Conservation (phyloP, 225 moss, liverwort and hornwort species). For the Sphagnum contortum region DNA sequence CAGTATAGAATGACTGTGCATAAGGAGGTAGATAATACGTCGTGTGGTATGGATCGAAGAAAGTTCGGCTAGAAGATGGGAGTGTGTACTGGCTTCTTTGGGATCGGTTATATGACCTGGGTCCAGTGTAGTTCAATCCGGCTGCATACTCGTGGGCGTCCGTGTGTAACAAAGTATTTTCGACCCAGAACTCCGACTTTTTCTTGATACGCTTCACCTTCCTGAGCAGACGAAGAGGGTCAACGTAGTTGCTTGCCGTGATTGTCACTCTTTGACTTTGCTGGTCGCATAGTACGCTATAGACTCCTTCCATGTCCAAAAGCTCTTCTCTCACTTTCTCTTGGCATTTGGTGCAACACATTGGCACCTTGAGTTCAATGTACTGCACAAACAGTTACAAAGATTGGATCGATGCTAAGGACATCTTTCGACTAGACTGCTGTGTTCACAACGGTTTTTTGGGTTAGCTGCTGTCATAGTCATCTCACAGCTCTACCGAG, state of each 20-base stretch:
- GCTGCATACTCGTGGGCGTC: no score
- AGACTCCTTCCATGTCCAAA: constrained; percentile 24
- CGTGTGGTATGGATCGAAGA: no score
- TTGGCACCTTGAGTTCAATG: constrained; percentile 34
- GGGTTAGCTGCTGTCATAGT: no score
- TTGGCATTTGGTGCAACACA: constrained; percentile 33
- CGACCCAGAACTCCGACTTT: constrained; percentile 25
- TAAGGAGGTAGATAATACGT: no score
- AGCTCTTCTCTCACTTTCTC: constrained; percentile 39
- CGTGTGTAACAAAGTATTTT: background rate
- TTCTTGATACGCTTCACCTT: constrained; percentile 19
- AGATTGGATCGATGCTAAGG: background rate
- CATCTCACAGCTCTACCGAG: no score
- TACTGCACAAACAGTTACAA: constrained; percentile 7
- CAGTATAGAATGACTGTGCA: no score
- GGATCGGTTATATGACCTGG: no score
- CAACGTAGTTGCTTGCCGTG: constrained; percentile 4
- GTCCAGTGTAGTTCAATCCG: no score
- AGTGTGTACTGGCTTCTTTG: no score
- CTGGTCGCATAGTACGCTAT: constrained; percentile 23
- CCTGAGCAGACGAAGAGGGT: constrained; percentile 16
- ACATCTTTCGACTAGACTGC: no score
- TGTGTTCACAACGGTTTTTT: no score
- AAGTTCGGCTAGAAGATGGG: no score
- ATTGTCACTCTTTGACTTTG: constrained; percentile 31